phyloP scores from a whole-genome alignment of 202 grass and related monocot genomes.

The Schoenoplectus tabernaemontani region DNA sequence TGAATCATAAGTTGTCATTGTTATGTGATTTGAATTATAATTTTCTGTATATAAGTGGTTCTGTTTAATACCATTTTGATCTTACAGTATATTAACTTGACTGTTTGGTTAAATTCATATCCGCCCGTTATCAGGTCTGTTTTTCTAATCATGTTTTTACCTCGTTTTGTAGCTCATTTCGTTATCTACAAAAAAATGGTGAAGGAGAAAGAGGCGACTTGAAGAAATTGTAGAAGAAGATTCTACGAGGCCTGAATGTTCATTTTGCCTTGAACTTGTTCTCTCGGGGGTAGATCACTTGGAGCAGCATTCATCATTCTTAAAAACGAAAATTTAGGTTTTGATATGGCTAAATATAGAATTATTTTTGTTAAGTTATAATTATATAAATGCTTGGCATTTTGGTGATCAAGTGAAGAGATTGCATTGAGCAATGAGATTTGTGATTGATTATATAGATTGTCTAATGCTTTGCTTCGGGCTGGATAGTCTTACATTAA shows the following conservation, averaged over 20 bases:
- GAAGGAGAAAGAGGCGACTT: background rate
- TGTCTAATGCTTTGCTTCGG: too few relatives aligned
- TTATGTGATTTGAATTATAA: background rate
- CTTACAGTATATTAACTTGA: too few relatives aligned
- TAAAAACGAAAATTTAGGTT: background rate
- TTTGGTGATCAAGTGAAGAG: background rate
- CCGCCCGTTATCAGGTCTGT: background rate
- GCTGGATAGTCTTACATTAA: too few relatives aligned
- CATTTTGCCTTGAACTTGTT: background rate
- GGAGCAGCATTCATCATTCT: background rate
- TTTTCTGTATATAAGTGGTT: background rate
- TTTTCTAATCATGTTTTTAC: background rate
- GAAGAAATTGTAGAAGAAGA: background rate
- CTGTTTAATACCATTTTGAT: background rate
- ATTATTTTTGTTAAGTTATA: too few relatives aligned
- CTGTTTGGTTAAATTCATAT: too few relatives aligned
- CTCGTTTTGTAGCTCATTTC: constrained; percentile 19
- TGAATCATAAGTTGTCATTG: background rate
- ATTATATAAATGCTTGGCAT: constrained; percentile 9
- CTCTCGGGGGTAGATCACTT: background rate
- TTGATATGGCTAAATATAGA: constrained; percentile 8
- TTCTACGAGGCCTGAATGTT: background rate
- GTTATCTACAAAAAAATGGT: constrained; percentile 15
- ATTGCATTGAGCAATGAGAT: too few relatives aligned
- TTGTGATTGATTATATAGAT: too few relatives aligned